These are phyloP conservation scores for Vigna hirtella DNA, from an alignment of 306 rosid species.

Conservation along the genomic window DNA sequence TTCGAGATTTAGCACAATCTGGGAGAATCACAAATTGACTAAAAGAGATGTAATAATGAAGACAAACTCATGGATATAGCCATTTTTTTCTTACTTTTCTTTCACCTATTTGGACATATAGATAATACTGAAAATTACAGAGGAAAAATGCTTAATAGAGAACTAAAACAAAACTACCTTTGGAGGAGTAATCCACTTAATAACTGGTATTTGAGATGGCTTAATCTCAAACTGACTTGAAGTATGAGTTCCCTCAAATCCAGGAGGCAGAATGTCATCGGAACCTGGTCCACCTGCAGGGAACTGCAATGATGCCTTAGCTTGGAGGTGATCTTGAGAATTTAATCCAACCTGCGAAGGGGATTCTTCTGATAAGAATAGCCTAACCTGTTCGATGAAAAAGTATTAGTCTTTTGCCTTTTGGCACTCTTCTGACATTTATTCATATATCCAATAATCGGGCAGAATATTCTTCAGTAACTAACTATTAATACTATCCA, in stretches of 20 bases:
- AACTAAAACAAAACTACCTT: slow-evolving; percentile 57
- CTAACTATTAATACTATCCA: slow-evolving; percentile 15
- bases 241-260: slow-evolving; percentile 79
- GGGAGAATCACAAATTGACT: slow-evolving; percentile 33
- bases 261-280: slow-evolving; percentile 85
- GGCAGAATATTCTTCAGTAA: slow-evolving; percentile 20
- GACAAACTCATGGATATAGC: slow-evolving; percentile 23
- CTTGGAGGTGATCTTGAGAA: slow-evolving; percentile 94
- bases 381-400: slow-evolving; percentile 60
- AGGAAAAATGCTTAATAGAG: not conserved
- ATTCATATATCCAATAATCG: slow-evolving; percentile 13
- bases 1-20: slow-evolving; percentile 63
- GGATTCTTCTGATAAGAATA: slow-evolving; percentile 84
- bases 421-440: slow-evolving; percentile 20
- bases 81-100: not conserved
- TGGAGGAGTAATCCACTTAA: slow-evolving; percentile 74
- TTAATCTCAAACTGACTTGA: slow-evolving; percentile 65
- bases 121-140: not conserved
- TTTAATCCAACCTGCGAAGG: slow-evolving; percentile 82
- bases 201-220: slow-evolving; percentile 71
- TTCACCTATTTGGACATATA: slow-evolving; percentile 2
- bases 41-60: slow-evolving; percentile 31
- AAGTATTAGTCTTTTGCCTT: slow-evolving; percentile 24
- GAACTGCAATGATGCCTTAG: slow-evolving; percentile 65
- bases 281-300: slow-evolving; percentile 72